Evolutionary conservation across 2,329 filamentous ascomycete species (phyloP).

Genomic region (Ploettnerulaceae sp.): DNA sequence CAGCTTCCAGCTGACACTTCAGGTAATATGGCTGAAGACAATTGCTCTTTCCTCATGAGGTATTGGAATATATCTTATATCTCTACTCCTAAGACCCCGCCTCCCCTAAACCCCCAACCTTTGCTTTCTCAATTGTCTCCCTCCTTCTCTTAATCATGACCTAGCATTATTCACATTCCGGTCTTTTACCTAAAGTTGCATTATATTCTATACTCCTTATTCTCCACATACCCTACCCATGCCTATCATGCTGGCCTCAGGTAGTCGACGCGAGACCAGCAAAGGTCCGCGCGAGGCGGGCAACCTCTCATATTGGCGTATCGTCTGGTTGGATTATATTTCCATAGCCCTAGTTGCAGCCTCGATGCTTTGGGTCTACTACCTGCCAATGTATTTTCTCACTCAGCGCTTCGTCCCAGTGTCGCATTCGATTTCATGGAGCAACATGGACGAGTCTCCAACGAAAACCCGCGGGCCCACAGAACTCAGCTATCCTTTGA

Average conservation of each 20-base stretch:
- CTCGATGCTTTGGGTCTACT: constrained; percentile 15
- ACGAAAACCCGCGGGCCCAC: constrained; percentile 8
- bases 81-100: too few species aligned
- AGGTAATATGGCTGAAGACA: too few species aligned
- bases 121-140: too few species aligned
- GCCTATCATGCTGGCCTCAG: not conserved
- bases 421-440: not conserved
- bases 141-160: not conserved
- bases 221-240: not conserved
- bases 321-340: constrained; percentile 7
- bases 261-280: not conserved
- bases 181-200: too few species aligned
- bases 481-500: constrained; percentile 18
- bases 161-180: not conserved
- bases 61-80: too few species aligned
- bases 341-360: constrained; percentile 12
- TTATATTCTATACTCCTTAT: not conserved
- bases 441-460: not conserved
- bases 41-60: too few species aligned
- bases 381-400: constrained; percentile 18
- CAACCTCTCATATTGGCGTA: not conserved
- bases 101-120: too few species aligned
- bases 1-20: too few species aligned
- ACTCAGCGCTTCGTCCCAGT: constrained; percentile 17
- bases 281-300: not conserved